Evolutionary conservation across 2,329 filamentous ascomycete genomes (phyloP), one percentile per base, ranked within the genome.

Genomic region (Fusarium citri): DNA sequence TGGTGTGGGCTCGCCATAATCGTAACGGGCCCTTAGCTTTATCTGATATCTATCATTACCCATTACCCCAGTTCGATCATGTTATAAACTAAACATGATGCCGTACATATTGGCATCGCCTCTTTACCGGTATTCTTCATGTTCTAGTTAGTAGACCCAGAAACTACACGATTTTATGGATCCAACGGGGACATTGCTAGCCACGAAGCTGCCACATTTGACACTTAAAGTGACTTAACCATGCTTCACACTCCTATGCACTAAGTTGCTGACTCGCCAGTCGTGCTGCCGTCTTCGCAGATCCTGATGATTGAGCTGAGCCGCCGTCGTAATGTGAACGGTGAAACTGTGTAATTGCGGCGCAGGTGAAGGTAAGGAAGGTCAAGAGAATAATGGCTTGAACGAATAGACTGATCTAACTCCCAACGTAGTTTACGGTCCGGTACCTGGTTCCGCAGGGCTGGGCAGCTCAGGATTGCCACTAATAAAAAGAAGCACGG

Each of bases 31-130:
- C 50, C 45, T 57, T 58, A 53, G 59, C 22, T 55, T 53, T 56
- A 61, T 56, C 56, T 59, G 47, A 56, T 48, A 70, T 70, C 40
- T 30, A 37, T 37, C 40, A 59, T 47, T 42, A 54, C 58, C 64
- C 40, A 59, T 47, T 42, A 54, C 58, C 64, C 62, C 68, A 64
- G 59, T 64, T 67, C 42, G n/a, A 63, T 62, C 37, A 40, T 56
- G 45, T 47, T 47, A 31, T 49, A 49, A 48, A 47, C 58, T 56
- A 48, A 16, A 37, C 50, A 61, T 47, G 15, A 30, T 34, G 31
- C 25, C 54, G 26, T 37, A 42, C 56, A 23, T 56, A 50, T 42
- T 48, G 25, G 34, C 42, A 47, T 50, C 15, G 22, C 31, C 18
- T 37, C 34, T 37, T 37, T 18, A 37, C 18, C 34, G n/a, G 34